These are phyloP conservation scores for Lactarius tabidus DNA, from an alignment of 768 basidiomycete species.

Conservation along the genomic window DNA sequence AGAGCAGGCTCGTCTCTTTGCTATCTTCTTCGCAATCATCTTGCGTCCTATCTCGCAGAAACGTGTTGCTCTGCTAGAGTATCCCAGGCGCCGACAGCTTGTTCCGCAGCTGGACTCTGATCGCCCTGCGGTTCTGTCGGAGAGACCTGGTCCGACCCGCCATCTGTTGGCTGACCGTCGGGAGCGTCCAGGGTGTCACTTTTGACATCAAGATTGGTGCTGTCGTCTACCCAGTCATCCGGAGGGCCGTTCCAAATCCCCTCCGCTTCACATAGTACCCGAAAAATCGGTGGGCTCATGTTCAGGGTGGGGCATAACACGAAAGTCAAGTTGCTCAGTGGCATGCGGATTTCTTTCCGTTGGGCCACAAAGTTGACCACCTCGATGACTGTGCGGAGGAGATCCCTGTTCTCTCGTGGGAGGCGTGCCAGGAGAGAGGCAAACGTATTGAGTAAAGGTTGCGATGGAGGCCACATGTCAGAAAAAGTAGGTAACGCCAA, in stretches of 20 bases:
- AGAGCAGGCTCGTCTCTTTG: not conserved
- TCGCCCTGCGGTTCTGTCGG: conserved; percentile 9
- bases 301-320: conserved; percentile 85
- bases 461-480: conserved; percentile 58
- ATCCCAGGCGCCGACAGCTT: not conserved
- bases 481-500: conserved; percentile 68
- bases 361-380: conserved; percentile 73
- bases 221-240: conserved; percentile 21
- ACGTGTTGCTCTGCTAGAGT: not conserved
- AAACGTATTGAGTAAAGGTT: conserved; percentile 53
- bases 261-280: conserved; percentile 67
- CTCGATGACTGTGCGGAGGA: conserved; percentile 75
- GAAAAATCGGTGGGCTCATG: conserved; percentile 70
- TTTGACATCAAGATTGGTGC: not conserved
- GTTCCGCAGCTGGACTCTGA: conserved; percentile 6
- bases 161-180: not conserved
- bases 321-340: conserved; percentile 79
- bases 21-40: conserved; percentile 3
- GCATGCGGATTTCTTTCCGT: conserved; percentile 83
- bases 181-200: conserved; percentile 3
- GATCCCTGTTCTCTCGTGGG: conserved; percentile 76
- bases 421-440: conserved; percentile 61
- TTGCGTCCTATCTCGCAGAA: not conserved
- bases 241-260: conserved; percentile 53
- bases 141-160: conserved; percentile 4